Evolutionary conservation across 2,329 filamentous ascomycete species (phyloP).

Genomic region (Didymella lethalis): DNA sequence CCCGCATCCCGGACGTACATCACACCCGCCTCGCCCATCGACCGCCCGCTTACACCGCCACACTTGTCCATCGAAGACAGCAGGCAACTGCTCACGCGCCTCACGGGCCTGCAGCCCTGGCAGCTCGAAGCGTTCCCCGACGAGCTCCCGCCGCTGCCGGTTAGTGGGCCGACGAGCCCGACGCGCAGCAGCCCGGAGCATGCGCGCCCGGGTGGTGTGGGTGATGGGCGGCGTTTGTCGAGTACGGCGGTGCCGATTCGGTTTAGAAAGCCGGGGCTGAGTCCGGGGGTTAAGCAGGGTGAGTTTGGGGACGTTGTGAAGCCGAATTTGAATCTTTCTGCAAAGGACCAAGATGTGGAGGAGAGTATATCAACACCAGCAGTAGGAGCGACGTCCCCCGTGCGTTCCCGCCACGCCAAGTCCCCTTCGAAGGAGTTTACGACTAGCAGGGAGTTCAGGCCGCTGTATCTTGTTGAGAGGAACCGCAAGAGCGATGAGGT

Average conservation of each 20-base stretch:
- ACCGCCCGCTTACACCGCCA: slow-evolving; percentile 44
- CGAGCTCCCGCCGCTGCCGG: slow-evolving; percentile 45
- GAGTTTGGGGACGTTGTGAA: slow-evolving; percentile 36
- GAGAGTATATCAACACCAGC: background rate
- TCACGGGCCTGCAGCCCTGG: slow-evolving; percentile 49
- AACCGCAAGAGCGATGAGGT: slow-evolving; percentile 49
- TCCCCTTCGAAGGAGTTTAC: slow-evolving; percentile 62
- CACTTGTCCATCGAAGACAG: slow-evolving; percentile 43
- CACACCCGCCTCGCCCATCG: slow-evolving; percentile 29
- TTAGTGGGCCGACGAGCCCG: slow-evolving; percentile 44
- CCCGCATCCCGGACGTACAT: slow-evolving; percentile 27
- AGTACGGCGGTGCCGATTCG: slow-evolving; percentile 64
- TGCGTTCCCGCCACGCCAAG: slow-evolving; percentile 53
- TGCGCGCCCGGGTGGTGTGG: slow-evolving; percentile 25
- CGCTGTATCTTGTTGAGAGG: slow-evolving; percentile 81
- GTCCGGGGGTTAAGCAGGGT: slow-evolving; percentile 52
- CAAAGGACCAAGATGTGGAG: background rate
- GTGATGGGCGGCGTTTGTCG: slow-evolving; percentile 40
- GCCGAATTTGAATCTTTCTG: background rate
- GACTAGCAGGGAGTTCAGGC: slow-evolving; percentile 73
- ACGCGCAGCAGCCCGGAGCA: slow-evolving; percentile 36
- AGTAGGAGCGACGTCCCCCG: slow-evolving; percentile 51
- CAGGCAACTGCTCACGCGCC: slow-evolving; percentile 43
- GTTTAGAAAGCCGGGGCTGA: slow-evolving; percentile 59
- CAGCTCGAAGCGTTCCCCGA: slow-evolving; percentile 47